These are phyloP conservation scores for Caloboletus firmus DNA, from an alignment of 1,284 basidiomycete genomes.

Conservation along the genomic window DNA sequence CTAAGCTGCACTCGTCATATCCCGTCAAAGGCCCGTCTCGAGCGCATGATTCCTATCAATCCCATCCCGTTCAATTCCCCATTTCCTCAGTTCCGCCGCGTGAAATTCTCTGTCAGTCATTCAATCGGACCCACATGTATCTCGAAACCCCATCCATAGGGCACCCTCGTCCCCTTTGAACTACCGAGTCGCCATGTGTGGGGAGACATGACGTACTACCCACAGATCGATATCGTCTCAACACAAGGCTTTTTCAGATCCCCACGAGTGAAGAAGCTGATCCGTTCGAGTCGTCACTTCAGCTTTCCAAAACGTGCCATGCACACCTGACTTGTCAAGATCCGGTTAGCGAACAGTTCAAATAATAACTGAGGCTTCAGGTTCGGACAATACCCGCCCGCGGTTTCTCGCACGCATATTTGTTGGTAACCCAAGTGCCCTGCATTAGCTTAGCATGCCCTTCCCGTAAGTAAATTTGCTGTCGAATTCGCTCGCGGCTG, in stretches of 20 bases:
- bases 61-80: constrained; percentile 12
- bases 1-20: constrained; percentile 3
- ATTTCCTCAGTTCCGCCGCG: constrained; percentile 23
- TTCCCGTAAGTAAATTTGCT: constrained; percentile 21
- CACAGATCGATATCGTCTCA: constrained; percentile 8
- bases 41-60: constrained; percentile 12
- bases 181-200: constrained; percentile 24
- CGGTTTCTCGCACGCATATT: constrained; percentile 17
- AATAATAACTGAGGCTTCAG: neutral
- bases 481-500: constrained; percentile 20
- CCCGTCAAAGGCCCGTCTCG: constrained; percentile 10
- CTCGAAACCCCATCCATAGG: constrained; percentile 9
- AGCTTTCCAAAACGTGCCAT: constrained; percentile 11
- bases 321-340: constrained; percentile 3
- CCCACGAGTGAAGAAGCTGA: constrained; percentile 7
- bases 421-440: constrained; percentile 19
- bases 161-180: constrained; percentile 9
- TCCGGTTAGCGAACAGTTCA: constrained; percentile 14
- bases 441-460: constrained; percentile 12
- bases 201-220: constrained; percentile 27
- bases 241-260: constrained; percentile 15
- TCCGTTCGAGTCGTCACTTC: constrained; percentile 11
- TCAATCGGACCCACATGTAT: constrained; percentile 16
- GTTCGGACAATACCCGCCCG: constrained; percentile 21
- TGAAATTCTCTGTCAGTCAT: constrained; percentile 12